Base-by-base conservation (phyloP, 2,329 filamentous ascomycete genomes). In the Fusarium napiforme region DNA sequence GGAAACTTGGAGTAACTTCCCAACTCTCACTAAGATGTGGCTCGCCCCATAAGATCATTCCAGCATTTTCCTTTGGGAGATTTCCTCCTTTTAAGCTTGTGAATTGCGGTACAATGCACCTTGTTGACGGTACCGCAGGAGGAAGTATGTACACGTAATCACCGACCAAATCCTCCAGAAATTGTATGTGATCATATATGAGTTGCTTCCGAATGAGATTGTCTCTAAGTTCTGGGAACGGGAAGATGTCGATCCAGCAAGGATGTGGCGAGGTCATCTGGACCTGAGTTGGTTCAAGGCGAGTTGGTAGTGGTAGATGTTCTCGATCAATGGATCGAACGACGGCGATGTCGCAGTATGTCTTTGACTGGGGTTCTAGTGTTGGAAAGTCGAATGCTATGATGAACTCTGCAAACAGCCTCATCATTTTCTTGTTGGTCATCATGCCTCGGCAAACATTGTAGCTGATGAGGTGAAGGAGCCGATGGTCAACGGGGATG, bases 191-290 rank as follows among this genome's bases (percentile, higher is more conserved):
- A 23, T 69, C 26, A 10, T 73, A 73, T 11, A 10, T 32, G 15
- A 45, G 14, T 36, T 75, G 69, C 9, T 40, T 37, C 2, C 43
- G 49, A 16, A 75, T 69, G 2, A 75, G 45, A n/a, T 69, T 75
- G 19, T 75, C 60, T n/a, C 72, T 42, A 1, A 75, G 39, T 10
- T 66, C 42, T 14, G 70, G 67, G 5, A 71, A 75, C 1, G 69
- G 73, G 6, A 75, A 15, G 7, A 60, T 34, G 19, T 71, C 67
- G 11, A 75, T 71, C 70, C 70, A 75, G 14, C 23, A 43, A 5
- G 67, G 59, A 26, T 75, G 73, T 7, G 70, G 64, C 2, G 34
- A 62, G 34, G 56, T 71, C 72, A 75, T 75, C 30, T 75, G 73
- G 28, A 71, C 60, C n/a, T 66, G 49, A 16, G 72, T 75, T 46